These are phyloP conservation scores for Lathyrus aphaca DNA, from an alignment of 306 rosid species.

Conservation along the genomic window DNA sequence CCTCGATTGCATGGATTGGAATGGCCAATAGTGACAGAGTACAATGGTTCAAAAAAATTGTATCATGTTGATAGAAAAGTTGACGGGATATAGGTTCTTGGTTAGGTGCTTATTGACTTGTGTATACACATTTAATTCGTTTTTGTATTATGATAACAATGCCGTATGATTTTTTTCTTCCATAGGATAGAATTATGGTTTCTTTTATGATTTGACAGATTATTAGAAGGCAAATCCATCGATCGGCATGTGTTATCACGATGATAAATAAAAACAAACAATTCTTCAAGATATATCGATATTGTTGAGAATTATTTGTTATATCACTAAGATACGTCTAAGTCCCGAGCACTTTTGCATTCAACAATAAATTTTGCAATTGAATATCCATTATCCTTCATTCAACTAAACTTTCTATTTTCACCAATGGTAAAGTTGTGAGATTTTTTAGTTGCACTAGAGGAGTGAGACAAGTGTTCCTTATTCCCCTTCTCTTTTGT, in stretches of 20 bases:
- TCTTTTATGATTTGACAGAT: neutral
- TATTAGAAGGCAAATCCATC: neutral
- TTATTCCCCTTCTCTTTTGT: too few species aligned
- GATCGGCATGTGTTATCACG: too few species aligned
- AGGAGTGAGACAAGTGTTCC: too few species aligned
- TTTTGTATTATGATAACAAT: neutral
- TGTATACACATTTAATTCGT: neutral
- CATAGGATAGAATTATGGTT: neutral
- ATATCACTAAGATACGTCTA: too few species aligned
- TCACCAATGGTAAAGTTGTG: too few species aligned
- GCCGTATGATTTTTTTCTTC: neutral
- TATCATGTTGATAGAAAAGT: slow-evolving; percentile 39
- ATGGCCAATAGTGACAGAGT: slow-evolving; percentile 24
- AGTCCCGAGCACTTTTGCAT: too few species aligned
- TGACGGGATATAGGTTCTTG: slow-evolving; percentile 29
- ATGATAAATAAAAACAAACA: neutral
- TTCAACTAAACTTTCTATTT: too few species aligned
- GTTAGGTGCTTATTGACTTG: slow-evolving; percentile 36
- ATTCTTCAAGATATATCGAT: too few species aligned
- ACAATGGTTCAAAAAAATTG: slow-evolving; percentile 29
- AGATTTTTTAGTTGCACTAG: too few species aligned
- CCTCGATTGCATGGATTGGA: slow-evolving; percentile 27
- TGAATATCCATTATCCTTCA: too few species aligned
- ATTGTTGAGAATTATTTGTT: too few species aligned
- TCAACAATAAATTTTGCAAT: too few species aligned